Conservation (phyloP, 768 basidiomycete species). For the Suillus subaureus region DNA sequence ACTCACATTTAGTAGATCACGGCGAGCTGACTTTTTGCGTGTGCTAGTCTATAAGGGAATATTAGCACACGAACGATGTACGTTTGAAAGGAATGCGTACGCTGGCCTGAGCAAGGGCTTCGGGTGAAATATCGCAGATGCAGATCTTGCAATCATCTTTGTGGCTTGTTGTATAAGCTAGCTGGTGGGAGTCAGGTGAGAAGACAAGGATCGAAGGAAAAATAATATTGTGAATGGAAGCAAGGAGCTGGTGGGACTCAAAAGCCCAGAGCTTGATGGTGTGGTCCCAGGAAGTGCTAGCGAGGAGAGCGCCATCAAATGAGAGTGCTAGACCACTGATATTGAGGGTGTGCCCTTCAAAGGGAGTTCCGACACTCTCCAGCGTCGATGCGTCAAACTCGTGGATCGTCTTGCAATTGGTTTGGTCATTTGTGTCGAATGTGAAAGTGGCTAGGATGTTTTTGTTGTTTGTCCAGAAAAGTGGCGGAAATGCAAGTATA, state of each 20-base stretch:
- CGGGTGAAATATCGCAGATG: not conserved
- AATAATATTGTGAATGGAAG: not conserved
- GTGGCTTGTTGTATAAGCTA: not conserved
- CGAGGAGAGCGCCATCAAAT: not conserved
- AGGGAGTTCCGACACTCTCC: too few relatives aligned
- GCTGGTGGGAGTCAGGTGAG: not conserved
- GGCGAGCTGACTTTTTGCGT: too few relatives aligned
- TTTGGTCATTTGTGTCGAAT: too few relatives aligned
- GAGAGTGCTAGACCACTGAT: not conserved
- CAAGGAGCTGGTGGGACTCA: not conserved
- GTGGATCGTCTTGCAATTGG: too few relatives aligned
- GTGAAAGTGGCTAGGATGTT: too few relatives aligned
- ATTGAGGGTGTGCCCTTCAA: not conserved
- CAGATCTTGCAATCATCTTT: not conserved
- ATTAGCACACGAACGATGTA: not conserved
- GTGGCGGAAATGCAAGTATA: not conserved
- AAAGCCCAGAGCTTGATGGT: not conserved
- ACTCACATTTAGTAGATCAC: too few relatives aligned
- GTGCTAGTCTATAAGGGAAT: not conserved
- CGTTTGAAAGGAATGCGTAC: not conserved
- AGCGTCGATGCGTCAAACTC: too few relatives aligned
- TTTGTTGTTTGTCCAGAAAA: not conserved
- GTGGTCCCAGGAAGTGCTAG: rapidly evolving
- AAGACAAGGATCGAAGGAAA: rapidly evolving
- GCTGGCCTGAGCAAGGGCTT: not conserved